Evolutionary conservation across 352 stramenopile genomes (phyloP), one percentile per base, ranked within the genome.

Genomic region (Pythium chondricola): DNA sequence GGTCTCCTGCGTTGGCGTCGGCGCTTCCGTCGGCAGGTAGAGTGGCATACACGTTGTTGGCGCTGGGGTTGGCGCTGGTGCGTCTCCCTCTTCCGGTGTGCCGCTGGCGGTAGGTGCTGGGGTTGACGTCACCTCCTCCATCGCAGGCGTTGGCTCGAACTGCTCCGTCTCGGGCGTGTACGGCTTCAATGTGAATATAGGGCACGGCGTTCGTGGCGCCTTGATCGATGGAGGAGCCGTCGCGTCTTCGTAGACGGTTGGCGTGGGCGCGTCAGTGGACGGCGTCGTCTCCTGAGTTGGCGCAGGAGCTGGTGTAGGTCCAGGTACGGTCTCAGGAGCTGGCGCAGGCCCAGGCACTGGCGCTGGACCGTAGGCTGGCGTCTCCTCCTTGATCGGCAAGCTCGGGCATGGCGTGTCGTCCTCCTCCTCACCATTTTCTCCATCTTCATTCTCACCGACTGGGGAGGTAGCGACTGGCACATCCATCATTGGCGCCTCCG

Each of bases 321-420:
- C 36, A 10, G 27, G 41, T 37, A 4, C 26, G 13, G 48, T 22
- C 3, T 26, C 27, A 2, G 27, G 38, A 3, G 18, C 46, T 18
- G 46, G 46, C 2, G 8, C 26, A 25, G 27, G 39, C 16, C 3
- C 30, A 18, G 45, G 45, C 7, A 4, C 25, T 33, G 45, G 33
- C 8, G 25, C 14, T 11, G 33, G 17, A 9, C 25, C 10, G 18
- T 8, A 29, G 38, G 17, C 38, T 5, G 38, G 38, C 6, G 38
- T 43, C 4, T 6, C n/a, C n/a, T 44, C 25, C 24, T 44, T 49
- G 30, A 56, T 41, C 9, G 41, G 31, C 13, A 47, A 17, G 14
- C 13, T 14, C 2, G 50, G 50, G 29, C 50, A 58, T n/a, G 50
- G 50, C 6, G 50, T 58, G 17, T 54, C 47, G 10, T 57, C 40